phyloP scores from a whole-genome alignment of 148 eudicot species.

The Rhododendron molle region DNA sequence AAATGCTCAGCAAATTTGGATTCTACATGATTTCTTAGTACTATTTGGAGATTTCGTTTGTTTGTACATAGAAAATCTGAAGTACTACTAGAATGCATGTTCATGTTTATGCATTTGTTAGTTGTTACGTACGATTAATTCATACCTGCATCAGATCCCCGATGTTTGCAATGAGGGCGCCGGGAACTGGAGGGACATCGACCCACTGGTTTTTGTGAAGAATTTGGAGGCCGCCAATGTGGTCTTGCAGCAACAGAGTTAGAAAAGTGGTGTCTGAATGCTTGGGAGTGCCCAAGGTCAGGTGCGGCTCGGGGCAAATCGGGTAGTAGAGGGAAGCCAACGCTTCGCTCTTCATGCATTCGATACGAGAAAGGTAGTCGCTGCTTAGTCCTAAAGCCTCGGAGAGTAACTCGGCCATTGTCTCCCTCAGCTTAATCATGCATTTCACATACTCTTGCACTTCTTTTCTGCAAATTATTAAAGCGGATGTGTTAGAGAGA shows the following conservation, averaged over 20 bases:
- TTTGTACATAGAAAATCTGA: not conserved
- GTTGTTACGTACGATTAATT: not conserved
- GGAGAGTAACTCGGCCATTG: slow-evolving; percentile 44
- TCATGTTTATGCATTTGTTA: not conserved
- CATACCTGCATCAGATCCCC: slow-evolving; percentile 67
- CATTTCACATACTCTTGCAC: slow-evolving; percentile 44
- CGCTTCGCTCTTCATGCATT: slow-evolving; percentile 52
- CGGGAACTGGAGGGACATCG: slow-evolving; percentile 50
- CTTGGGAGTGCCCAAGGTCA: slow-evolving; percentile 50
- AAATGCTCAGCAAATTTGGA: too few relatives aligned
- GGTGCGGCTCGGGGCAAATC: slow-evolving; percentile 68
- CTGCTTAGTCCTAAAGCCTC: slow-evolving; percentile 59
- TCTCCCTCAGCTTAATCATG: slow-evolving; percentile 29
- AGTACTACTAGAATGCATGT: not conserved
- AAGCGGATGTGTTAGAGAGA: not conserved
- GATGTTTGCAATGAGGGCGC: slow-evolving; percentile 62
- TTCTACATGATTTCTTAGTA: too few relatives aligned
- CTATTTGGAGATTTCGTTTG: too few relatives aligned
- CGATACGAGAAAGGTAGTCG: slow-evolving; percentile 32
- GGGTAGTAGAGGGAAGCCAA: slow-evolving; percentile 68
- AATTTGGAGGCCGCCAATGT: slow-evolving; percentile 61
- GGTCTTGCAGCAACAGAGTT: slow-evolving; percentile 55
- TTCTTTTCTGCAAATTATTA: slow-evolving; percentile 38
- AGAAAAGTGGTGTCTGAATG: slow-evolving; percentile 67
- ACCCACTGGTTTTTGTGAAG: slow-evolving; percentile 53